Evolutionary conservation across 306 rosid genomes (phyloP).

Genomic region (Prosopis cineraria): DNA sequence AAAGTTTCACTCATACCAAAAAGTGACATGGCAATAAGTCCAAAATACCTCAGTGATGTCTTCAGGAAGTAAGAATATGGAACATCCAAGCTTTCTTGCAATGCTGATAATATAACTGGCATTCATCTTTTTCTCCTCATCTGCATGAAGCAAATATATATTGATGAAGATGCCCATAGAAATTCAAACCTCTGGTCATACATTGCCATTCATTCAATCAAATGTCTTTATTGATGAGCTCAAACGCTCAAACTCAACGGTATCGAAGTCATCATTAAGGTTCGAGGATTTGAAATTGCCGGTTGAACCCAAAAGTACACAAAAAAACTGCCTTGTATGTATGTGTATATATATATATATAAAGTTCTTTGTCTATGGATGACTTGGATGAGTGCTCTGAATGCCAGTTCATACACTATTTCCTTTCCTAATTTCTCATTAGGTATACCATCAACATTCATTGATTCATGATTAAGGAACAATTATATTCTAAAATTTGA

Average conservation of each 20-base stretch:
- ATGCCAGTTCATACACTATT: not conserved
- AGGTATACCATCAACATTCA: not conserved
- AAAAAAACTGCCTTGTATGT: not conserved
- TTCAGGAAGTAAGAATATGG: slow-evolving; percentile 96
- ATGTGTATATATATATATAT: too few species aligned
- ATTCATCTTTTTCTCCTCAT: slow-evolving; percentile 92
- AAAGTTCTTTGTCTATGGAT: not conserved
- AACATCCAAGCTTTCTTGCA: slow-evolving; percentile 98
- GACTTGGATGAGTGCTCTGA: too few species aligned
- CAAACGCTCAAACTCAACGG: not conserved
- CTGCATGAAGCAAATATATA: slow-evolving; percentile 43
- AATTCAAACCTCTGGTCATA: not conserved
- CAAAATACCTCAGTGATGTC: slow-evolving; percentile 87
- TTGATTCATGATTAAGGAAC: not conserved
- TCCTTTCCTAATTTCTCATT: not conserved
- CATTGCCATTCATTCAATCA: not conserved
- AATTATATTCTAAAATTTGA: not conserved
- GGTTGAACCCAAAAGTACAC: not conserved
- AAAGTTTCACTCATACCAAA: not conserved
- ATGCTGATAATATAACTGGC: slow-evolving; percentile 98
- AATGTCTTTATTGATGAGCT: not conserved
- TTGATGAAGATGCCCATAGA: not conserved
- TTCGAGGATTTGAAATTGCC: not conserved
- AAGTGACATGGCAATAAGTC: too few species aligned
- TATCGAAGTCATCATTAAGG: not conserved